Base-by-base conservation (phyloP, 306 rosid genomes). In the Delonix regia region DNA sequence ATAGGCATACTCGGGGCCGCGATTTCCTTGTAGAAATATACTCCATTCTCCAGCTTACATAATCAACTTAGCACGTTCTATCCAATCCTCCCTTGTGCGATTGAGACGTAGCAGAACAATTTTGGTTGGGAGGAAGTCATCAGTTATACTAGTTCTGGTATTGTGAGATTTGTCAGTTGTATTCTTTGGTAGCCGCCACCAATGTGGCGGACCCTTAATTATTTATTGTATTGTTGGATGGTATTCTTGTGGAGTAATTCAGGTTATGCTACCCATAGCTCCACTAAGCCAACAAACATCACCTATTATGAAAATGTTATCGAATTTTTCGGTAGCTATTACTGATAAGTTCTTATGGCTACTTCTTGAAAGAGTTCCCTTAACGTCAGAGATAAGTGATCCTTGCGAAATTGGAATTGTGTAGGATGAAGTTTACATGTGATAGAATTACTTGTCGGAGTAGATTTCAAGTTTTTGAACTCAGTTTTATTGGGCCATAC, bases 31-130 rank as follows among this genome's bases (percentile, higher is more conserved):
- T 68, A 28, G 53, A 42, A 49, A 44, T 66, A 48, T 70, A 64
- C 65, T 42, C 67, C 92, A 83, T 78, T 84, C 75, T 77, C 22
- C 22, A 47, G 27, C 52, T 71, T 47, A 69, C 49, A 55, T 45
- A 48, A 68, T 45, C 67, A 71, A 42, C 76, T 53, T 24, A 64
- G 85, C 80, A 80, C 13, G 65, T 84, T 77, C 61, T n/a, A 7
- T 45, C 77, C 34, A 44, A 33, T 25, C 72, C 6, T 67, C 74
- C 52, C 64, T 48, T 70, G 65, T 53, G 69, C 62, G 13, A 73
- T 61, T 56, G 65, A 75, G 74, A 39, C 51, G 81, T 59, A 67
- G 51, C 38, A 39, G 80, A 70, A n/a, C 72, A 65, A 19, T 69
- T 57, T 15, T 57, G 56, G 48, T 55, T 49, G 78, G 78, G 51